Base-by-base conservation (phyloP, 2,329 filamentous ascomycete genomes). In the Tolypocladium pustulatum region DNA sequence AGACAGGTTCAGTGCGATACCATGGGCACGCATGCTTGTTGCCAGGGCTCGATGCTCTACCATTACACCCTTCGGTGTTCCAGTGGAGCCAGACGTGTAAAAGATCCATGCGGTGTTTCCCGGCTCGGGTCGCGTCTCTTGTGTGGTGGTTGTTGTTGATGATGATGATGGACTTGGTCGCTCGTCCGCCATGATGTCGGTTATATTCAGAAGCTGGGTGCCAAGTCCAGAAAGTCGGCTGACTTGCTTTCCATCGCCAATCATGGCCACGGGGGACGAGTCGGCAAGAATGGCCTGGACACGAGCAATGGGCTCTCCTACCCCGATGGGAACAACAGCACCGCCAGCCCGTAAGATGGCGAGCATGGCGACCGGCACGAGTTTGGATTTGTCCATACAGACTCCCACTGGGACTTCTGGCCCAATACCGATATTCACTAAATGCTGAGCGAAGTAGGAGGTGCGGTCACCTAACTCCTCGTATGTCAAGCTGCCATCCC, bases 301-400 rank as follows among this genome's bases (percentile, higher is more conserved):
- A 41, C 38, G 38, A 41, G 38, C 38, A n/a, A 41, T 41, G 38
- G 38, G 38, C n/a, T 41, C 38, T 41, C 38, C 38, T 41, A 41
- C 38, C 38, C 38, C 38, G 38, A 41, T 41, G 17, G 38, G 38
- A 41, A 41, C 38, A 41, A 41, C 38, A 41, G 60, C 61, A 51
- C 57, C 68, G 12, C 71, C 71, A 52, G 71, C 67, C 58, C 71
- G 72, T 51, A 74, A 59, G 0, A 72, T 65, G 6, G 61, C 69
- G 20, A 74, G 59, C 61, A 71, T 67, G 2, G 67, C 66, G 3
- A 72, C 65, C 15, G 65, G 53, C 1, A 63, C 64, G 66, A 66
- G 72, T 53, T 62, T 65, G 4, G 70, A 72, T 60, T 73, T 74
- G 41, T 71, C 68, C 56, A 73, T 72, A 41, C 64, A 69, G 20